Evolutionary conservation across 768 basidiomycete genomes (phyloP).

Genomic region (Leccinum variicolor): DNA sequence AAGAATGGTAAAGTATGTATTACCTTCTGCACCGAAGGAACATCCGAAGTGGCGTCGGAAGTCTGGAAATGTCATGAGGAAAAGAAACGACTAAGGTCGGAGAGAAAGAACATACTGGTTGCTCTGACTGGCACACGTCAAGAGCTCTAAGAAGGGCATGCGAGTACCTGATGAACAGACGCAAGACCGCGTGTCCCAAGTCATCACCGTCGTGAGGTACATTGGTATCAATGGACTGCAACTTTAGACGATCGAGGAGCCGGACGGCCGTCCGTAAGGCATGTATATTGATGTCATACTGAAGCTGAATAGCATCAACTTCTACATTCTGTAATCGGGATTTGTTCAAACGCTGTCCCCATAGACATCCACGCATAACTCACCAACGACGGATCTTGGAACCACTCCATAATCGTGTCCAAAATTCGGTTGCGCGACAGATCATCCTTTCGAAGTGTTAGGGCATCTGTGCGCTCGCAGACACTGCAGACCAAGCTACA

Average conservation of each 20-base stretch:
- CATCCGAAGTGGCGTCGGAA: constrained; percentile 49
- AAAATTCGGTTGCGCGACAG: constrained; percentile 65
- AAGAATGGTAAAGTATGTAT: neutral
- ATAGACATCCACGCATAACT: constrained; percentile 20
- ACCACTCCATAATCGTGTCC: constrained; percentile 80
- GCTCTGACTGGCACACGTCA: constrained; percentile 48
- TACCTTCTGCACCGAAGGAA: constrained; percentile 47
- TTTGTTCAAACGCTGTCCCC: neutral
- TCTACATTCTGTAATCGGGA: constrained; percentile 32
- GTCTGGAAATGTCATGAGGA: constrained; percentile 29
- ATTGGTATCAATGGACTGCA: constrained; percentile 55
- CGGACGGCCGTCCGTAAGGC: constrained; percentile 73
- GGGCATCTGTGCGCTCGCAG: constrained; percentile 56
- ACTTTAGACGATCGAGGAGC: constrained; percentile 69
- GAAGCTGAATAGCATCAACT: constrained; percentile 35
- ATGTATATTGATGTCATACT: constrained; percentile 68
- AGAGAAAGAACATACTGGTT: constrained; percentile 33
- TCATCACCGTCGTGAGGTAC: constrained; percentile 56
- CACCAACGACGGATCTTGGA: constrained; percentile 52
- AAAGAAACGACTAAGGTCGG: constrained; percentile 2
- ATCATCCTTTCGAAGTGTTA: constrained; percentile 67
- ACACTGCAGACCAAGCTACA: constrained; percentile 69
- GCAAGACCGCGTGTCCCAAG: constrained; percentile 63
- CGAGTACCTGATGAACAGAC: constrained; percentile 79
- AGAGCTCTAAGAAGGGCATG: constrained; percentile 60